Base-by-base conservation (phyloP, 2,329 filamentous ascomycete genomes). In the Conoideocrella luteorostrata region DNA sequence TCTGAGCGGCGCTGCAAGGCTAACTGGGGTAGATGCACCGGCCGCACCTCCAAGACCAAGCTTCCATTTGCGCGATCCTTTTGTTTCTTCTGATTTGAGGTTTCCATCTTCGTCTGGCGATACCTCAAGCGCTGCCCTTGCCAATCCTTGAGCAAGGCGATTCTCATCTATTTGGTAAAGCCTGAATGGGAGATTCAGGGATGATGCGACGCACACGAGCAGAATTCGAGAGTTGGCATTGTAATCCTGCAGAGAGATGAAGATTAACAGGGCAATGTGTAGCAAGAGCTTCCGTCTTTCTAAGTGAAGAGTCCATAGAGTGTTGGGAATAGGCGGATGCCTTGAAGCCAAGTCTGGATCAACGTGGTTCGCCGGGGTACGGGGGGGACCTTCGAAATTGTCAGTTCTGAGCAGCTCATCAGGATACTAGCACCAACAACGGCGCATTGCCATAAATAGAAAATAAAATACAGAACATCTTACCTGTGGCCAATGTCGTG, bases 231-330 rank as follows among this genome's bases (percentile, higher is more conserved):
- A 86, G 55, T 87, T 82, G 4, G 85, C 78, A 33, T 74, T 78
- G 62, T 93, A 95, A 50, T 86, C 79, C 56, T 93, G 82, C 12
- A 94, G 67, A 3, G 86, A 89, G 3, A 95, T 66, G 5, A 90
- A 56, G 21, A 93, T 69, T 3, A 95, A 68, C 1, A 94, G 68
- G 32, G 88, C 67, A 1, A 81, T 77, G 53, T 93, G 84, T 7
- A 94, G 65, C 6, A 94, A 71, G 7, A 89, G 68, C 21, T 75
- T 74, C 35, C 82, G 72, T 55, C 82, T 84, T 41, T 80, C 75
- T 38, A 77, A 64, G 0, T 77, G 66, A 2, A 87, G 65, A 9
- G 72, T 69, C 52, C 72, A 76, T 10, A 93, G 69, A 3, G 74
- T 62, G 6, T 79, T 87, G 34, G 76, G 69, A 23, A 75, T 70